These are phyloP conservation scores for Naumovozyma dairenensis DNA, from an alignment of 805 yeast genomes.

Conservation along the genomic window DNA sequence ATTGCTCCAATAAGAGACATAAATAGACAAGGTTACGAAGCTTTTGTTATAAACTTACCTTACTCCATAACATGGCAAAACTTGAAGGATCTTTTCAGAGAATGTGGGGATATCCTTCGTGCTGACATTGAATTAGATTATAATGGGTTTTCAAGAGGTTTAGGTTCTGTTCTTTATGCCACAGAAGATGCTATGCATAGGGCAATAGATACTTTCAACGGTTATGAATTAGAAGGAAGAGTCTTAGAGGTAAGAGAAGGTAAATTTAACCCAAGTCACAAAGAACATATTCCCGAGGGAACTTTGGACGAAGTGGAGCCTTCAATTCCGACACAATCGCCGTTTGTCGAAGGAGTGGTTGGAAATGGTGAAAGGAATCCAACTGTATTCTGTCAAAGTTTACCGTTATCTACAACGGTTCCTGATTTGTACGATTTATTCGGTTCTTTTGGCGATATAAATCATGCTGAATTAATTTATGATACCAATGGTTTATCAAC, in stretches of 20 bases:
- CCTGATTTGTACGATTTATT: conserved; percentile 79
- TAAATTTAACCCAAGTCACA: conserved; percentile 4
- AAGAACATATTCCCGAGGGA: conserved; percentile 34
- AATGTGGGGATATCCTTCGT: conserved; percentile 63
- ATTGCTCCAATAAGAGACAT: too few relatives aligned
- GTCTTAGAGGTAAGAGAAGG: conserved; percentile 17
- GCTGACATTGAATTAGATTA: conserved; percentile 66
- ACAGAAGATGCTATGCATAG: conserved; percentile 55
- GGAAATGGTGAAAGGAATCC: conserved; percentile 55
- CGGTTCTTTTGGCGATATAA: conserved; percentile 71
- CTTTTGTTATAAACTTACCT: conserved; percentile 78
- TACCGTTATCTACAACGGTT: conserved; percentile 81
- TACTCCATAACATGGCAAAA: conserved; percentile 73
- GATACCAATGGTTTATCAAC: conserved; percentile 55
- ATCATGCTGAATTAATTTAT: conserved; percentile 65
- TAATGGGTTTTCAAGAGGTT: conserved; percentile 66
- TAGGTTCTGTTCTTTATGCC: conserved; percentile 72
- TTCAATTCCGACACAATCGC: conserved; percentile 38
- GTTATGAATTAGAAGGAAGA: conserved; percentile 38
- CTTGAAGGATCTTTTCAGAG: conserved; percentile 72
- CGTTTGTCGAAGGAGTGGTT: conserved; percentile 55
- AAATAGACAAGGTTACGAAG: conserved; percentile 34
- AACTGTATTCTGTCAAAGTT: conserved; percentile 58
- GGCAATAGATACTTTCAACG: conserved; percentile 64
- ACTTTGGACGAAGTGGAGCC: conserved; percentile 40